These are phyloP conservation scores for Pharnaceum exiguum DNA, from an alignment of 148 eudicot species.

Conservation along the genomic window DNA sequence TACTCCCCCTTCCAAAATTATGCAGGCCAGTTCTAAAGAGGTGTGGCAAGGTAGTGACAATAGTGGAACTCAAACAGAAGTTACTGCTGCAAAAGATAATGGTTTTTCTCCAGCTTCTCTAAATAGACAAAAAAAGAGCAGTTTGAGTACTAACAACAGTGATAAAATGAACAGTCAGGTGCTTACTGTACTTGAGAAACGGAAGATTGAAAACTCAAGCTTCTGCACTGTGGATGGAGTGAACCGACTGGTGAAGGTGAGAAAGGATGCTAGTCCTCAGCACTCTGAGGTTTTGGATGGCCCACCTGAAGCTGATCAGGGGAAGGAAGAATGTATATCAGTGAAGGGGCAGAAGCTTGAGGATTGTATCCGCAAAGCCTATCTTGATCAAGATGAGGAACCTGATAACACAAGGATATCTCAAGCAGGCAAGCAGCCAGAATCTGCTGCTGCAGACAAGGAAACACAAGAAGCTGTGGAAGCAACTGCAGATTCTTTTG, in stretches of 20 bases:
- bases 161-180: background rate
- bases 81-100: background rate
- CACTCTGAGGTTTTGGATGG: background rate
- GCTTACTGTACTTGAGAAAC: background rate
- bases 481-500: constrained; percentile 3
- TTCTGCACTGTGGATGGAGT: background rate
- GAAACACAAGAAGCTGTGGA: background rate
- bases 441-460: background rate
- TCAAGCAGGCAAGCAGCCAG: constrained; percentile 1
- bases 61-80: background rate
- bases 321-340: background rate
- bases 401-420: background rate
- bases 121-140: background rate
- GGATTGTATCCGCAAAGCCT: background rate
- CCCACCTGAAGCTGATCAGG: background rate
- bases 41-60: too few species aligned
- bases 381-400: background rate
- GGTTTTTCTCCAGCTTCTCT: background rate
- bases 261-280: background rate
- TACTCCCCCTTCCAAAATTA: background rate
- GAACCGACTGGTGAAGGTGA: background rate
- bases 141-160: background rate
- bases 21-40: background rate
- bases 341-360: background rate
- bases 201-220: background rate